phyloP scores from a whole-genome alignment of 805 yeast species.

The Priceomyces carsonii region DNA sequence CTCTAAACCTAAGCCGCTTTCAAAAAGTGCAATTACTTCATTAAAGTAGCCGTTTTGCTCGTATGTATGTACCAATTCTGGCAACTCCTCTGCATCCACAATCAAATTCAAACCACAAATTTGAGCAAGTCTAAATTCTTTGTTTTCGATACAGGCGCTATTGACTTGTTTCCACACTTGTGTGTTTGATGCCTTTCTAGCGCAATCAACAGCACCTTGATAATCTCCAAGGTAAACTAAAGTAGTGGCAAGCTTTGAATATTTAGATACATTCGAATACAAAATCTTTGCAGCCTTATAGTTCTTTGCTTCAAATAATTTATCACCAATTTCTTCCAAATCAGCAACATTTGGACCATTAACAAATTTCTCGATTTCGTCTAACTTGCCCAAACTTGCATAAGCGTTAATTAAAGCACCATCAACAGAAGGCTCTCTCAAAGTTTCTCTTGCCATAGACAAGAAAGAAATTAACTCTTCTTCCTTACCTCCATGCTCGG shows the following conservation, averaged over 20 bases:
- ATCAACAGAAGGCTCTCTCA: constrained; percentile 91
- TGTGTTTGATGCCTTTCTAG: constrained; percentile 93
- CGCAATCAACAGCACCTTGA: constrained; percentile 97
- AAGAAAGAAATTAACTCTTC: constrained; percentile 88
- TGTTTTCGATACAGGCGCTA: constrained; percentile 92
- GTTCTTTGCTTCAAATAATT: constrained; percentile 73
- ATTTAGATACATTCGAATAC: constrained; percentile 83
- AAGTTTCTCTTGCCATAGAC: constrained; percentile 85
- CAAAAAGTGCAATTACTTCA: constrained; percentile 88
- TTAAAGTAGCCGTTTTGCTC: constrained; percentile 90
- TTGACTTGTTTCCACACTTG: constrained; percentile 97
- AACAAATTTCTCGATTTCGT: constrained; percentile 83
- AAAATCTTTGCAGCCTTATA: constrained; percentile 92
- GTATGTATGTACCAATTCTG: constrained; percentile 82
- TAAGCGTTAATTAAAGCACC: constrained; percentile 87
- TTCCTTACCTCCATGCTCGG: constrained; percentile 94
- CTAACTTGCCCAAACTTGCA: constrained; percentile 72
- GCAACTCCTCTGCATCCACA: constrained; percentile 95
- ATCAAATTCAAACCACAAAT: constrained; percentile 97
- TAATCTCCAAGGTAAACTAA: constrained; percentile 88
- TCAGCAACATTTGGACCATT: constrained; percentile 91
- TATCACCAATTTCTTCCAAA: constrained; percentile 89
- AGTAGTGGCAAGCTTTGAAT: constrained; percentile 95
- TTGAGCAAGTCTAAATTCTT: constrained; percentile 95
- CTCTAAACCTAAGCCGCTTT: constrained; percentile 93